A percentile compares a stretch with the other conserved stretches of the same genome.
phyloP scores from a whole-genome alignment of 2,329 filamentous ascomycete species.

The Graphilbum sp. region DNA sequence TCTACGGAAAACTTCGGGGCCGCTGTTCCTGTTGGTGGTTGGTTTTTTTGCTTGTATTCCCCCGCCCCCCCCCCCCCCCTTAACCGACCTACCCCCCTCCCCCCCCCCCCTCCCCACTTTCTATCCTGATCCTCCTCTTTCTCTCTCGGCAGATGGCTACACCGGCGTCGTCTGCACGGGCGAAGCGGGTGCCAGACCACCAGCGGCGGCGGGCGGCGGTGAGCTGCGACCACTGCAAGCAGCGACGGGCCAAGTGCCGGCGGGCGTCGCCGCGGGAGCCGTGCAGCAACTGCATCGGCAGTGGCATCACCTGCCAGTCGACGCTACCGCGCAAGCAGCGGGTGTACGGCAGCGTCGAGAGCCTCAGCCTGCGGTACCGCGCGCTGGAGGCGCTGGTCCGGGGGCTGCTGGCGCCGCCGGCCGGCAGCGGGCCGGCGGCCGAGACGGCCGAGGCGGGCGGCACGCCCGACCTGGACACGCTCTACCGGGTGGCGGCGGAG shows the following conservation, averaged over 20 bases:
- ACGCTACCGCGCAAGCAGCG: slow-evolving; percentile 27
- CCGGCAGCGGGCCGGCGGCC: neutral
- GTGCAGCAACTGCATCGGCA: slow-evolving; percentile 24
- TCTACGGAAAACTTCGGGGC: no score
- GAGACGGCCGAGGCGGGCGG: neutral
- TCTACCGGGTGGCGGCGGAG: slow-evolving; percentile 7
- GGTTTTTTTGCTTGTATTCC: no score
- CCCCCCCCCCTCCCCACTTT: no score
- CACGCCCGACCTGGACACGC: slow-evolving; percentile 6
- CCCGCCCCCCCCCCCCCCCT: no score
- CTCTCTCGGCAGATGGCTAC: neutral
- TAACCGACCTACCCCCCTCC: no score
- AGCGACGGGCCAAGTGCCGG: slow-evolving; percentile 27
- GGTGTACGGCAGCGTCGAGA: slow-evolving; percentile 24
- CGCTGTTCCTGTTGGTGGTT: no score
- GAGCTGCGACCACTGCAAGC: slow-evolving; percentile 29
- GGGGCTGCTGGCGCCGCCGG: slow-evolving; percentile 21
- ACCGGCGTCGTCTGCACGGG: no score
- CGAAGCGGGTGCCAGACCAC: slow-evolving; percentile 21
- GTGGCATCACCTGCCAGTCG: slow-evolving; percentile 23
- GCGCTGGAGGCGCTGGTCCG: slow-evolving; percentile 26
- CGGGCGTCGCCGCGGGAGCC: slow-evolving; percentile 19
- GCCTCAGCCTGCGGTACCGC: slow-evolving; percentile 20
- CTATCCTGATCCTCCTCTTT: no score
- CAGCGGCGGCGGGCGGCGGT: slow-evolving; percentile 27